Evolutionary conservation across 768 basidiomycete species (phyloP), one percentile per base, ranked within the genome.

Genomic region (Agaricus sinodeliciosus): DNA sequence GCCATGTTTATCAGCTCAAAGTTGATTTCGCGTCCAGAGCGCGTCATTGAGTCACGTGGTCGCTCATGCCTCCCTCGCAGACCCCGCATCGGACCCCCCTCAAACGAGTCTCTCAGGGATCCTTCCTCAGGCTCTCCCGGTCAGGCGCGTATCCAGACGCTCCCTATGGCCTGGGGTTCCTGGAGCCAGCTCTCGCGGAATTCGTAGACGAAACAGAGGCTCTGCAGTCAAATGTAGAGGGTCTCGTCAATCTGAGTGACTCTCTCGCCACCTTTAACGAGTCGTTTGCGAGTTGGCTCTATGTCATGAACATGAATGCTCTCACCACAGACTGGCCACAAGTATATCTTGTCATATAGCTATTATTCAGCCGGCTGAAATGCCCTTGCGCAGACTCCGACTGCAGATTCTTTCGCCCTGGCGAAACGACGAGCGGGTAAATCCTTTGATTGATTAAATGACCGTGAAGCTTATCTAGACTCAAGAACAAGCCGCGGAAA

Each of bases 261-360:
- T 84, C 89, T 16, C 75, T 97, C 48, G 79, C 80, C 12, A 84
- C 81, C 4, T 95, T 95, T 74, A 96, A 96, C 65, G 94, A 97
- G 67, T 82, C 84, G 12, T 95, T 97, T 62, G 88, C 94, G 12
- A 91, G 89, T 63, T 94, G 84, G 79, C 68, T 95, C 9, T 94
- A 94, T 64, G 82, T 85, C 19, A 85, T 94, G 82, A 87, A 90
- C 63, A 95, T 97, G 91, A 93, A 94, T 63, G 84, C 91, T 2
- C 77, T 95, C 52, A 93, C 92, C n/a, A 84, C 84, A 0, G 94
- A 96, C 64, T 96, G 92, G 92, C 82, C 81, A 0, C 87, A 94
- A 76, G 91, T 85, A 56, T 54, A 75, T 56, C 2, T 60, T 15
- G 26, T 31, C 28, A 11, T 31, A 1, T 31, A 2, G 7, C 28